Conservation (phyloP, 1,284 basidiomycete species). For the Anthracocystis setariae region DNA sequence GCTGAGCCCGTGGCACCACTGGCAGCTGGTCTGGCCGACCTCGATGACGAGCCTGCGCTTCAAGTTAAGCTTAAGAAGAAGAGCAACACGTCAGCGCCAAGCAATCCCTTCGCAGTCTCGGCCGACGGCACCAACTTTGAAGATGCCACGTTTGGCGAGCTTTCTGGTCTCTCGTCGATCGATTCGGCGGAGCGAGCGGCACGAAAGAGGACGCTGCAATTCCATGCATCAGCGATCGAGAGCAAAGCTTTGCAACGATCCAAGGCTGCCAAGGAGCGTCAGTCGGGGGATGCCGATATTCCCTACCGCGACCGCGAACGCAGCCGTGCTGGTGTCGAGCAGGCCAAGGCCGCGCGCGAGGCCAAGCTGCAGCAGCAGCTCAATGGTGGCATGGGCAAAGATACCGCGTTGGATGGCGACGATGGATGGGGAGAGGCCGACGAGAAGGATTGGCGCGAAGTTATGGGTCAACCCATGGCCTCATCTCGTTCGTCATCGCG, state of each 20-base stretch:
- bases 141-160: conserved; percentile 60
- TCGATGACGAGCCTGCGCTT: conserved; percentile 39
- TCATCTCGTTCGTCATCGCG: conserved; percentile 14
- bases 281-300: conserved; percentile 65
- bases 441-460: conserved; percentile 59
- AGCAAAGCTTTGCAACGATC: conserved; percentile 39
- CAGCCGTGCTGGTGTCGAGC: conserved; percentile 59
- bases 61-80: conserved; percentile 48
- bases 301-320: conserved; percentile 65
- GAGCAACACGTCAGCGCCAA: conserved; percentile 6
- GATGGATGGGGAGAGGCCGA: conserved; percentile 64
- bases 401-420: conserved; percentile 31
- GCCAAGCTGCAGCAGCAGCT: conserved; percentile 41
- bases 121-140: conserved; percentile 18
- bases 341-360: conserved; percentile 55
- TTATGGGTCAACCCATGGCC: conserved; percentile 52
- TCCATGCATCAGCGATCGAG: conserved; percentile 61
- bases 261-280: conserved; percentile 47
- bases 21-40: conserved; percentile 43
- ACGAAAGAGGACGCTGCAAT: conserved; percentile 55
- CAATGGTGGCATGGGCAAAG: conserved; percentile 31
- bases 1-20: conserved; percentile 42
- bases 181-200: conserved; percentile 61
- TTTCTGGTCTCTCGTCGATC: conserved; percentile 48
- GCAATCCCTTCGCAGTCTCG: conserved; percentile 40